Evolutionary conservation across 257 asterid genomes (phyloP), one percentile per base, ranked within the genome.

Genomic region (Petrea volubilis): DNA sequence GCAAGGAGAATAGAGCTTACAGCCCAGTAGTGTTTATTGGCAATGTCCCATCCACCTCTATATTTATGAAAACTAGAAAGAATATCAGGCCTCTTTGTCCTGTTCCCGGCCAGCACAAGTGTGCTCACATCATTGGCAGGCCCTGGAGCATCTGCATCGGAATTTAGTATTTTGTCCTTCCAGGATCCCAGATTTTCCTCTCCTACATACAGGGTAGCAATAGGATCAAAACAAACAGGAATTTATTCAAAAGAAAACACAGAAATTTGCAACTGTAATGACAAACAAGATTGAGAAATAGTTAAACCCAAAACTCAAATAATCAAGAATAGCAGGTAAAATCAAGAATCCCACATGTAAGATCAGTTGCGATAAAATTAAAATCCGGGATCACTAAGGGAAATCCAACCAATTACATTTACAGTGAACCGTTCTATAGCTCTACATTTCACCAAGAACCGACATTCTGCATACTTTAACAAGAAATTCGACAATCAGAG

Each of bases 31-130:
- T 88, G 95, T 64, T 84, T 80, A 77, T 88, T 84, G 73, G 84
- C 80, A 79, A 33, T 36, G 46, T 91, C 88, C 96, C 97, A 91
- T 85, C 97, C 97, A 67, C 95, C 96, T 79, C 80, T 80, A 77
- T 91, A 91, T 74, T 78, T 85, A 34, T 66, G 87, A 79, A 91
- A 88, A 67, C 71, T 68, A n/a, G 88, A 80, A 63, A 88, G 84
- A 64, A 91, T 79, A 43, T 91, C 95, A 0, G 92, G 92, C 79
- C 97, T 83, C 53, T 63, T 82, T 17, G 97, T 88, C 82, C 96
- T 76, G 73, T 87, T 80, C 70, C 74, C 85, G 0, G 96, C 97
- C 71, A 91, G 79, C 58, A 88, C 75, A 52, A 91, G 96, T 1
- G 85, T 87, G 85, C 82, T 64, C 13, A 11, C 75, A 53, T 74